A percentile compares a stretch with the other conserved stretches of the same genome.
These are phyloP conservation scores for Penicillium coprophilum DNA, from an alignment of 495 filamentous ascomycete genomes.

Conservation along the genomic window DNA sequence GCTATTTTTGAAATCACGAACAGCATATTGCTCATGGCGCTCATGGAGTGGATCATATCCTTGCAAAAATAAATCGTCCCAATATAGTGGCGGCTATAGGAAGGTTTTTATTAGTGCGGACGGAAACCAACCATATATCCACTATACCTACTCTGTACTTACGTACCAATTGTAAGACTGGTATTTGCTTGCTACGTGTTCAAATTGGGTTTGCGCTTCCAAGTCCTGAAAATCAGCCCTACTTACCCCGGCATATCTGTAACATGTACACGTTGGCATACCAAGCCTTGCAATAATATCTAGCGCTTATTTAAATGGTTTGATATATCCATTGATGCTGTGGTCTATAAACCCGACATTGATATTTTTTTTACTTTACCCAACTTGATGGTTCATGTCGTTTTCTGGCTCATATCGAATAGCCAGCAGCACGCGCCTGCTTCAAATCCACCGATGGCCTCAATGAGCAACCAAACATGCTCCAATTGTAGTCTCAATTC, in stretches of 20 bases:
- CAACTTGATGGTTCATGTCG: not conserved
- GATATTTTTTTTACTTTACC: too few species aligned
- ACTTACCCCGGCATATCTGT: not conserved
- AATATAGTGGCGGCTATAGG: slow-evolving; percentile 1
- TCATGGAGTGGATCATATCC: not conserved
- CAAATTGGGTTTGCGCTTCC: too few species aligned
- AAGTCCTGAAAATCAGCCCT: not conserved
- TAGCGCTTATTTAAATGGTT: not conserved
- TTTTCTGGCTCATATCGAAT: not conserved
- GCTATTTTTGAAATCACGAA: not conserved
- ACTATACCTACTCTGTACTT: not conserved
- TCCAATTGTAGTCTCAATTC: not conserved
- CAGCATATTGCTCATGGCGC: not conserved
- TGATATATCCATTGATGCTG: not conserved
- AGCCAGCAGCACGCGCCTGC: not conserved
- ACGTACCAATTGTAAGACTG: not conserved
- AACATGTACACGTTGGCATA: not conserved
- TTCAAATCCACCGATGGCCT: not conserved
- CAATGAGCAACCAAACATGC: not conserved
- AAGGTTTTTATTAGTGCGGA: not conserved
- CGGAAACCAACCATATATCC: not conserved
- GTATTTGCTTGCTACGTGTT: too few species aligned
- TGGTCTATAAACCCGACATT: too few species aligned
- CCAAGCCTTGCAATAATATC: not conserved
- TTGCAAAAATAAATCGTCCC: not conserved